These are phyloP conservation scores for Blastocladiella britannica DNA, from an alignment of 192 early-diverging fungal genomes.

Conservation along the genomic window DNA sequence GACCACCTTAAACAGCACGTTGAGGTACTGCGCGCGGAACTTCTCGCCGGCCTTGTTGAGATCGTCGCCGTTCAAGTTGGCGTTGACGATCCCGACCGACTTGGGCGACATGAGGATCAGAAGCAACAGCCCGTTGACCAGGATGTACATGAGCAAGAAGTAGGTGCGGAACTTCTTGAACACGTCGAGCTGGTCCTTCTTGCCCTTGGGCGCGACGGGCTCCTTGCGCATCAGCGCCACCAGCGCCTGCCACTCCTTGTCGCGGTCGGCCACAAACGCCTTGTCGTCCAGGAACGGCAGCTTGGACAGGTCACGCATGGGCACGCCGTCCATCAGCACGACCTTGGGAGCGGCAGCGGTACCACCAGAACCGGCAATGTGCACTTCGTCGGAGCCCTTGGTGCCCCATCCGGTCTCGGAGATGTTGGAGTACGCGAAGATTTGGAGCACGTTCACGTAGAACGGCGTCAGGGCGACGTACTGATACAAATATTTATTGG, in stretches of 20 bases:
- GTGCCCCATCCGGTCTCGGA: constrained; percentile 1
- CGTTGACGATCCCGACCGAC: background rate
- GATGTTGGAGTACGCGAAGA: background rate
- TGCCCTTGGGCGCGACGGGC: background rate
- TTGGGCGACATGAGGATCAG: background rate
- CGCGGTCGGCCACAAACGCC: background rate
- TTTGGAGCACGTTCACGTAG: background rate
- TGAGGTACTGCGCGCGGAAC: background rate
- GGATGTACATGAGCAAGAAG: background rate
- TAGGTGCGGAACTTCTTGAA: background rate
- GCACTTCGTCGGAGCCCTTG: background rate
- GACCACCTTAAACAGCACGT: background rate
- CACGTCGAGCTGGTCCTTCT: background rate
- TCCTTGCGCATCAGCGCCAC: background rate
- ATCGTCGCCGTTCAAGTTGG: no score
- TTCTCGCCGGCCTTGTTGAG: no score
- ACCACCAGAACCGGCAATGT: background rate
- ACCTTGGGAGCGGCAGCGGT: background rate
- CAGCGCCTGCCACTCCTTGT: background rate
- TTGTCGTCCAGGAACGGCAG: background rate
- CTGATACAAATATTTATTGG: no score
- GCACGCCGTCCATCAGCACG: background rate
- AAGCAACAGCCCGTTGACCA: background rate
- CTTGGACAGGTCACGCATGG: background rate
- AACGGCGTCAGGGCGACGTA: background rate